A percentile compares a stretch with the other conserved stretches of the same genome.
Conservation (phyloP, 139 green algal species). For the Chlamydomonas asymmetrica region DNA sequence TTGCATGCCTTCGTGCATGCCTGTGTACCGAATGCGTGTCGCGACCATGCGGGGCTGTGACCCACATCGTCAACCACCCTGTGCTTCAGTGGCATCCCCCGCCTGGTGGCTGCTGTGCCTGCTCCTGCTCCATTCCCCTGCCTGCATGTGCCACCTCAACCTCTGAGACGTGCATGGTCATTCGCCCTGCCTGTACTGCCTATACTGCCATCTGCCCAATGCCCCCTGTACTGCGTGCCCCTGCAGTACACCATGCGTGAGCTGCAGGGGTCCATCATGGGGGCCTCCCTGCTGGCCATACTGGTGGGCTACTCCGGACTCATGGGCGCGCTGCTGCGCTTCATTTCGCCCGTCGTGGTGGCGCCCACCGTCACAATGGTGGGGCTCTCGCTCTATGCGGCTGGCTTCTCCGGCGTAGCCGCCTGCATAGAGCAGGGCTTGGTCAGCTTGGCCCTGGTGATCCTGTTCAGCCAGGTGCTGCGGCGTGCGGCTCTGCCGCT, state of each 20-base stretch:
- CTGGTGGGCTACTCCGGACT: conserved; percentile 35
- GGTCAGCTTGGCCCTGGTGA: conserved; percentile 47
- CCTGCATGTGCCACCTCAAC: too few relatives aligned
- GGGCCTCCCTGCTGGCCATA: conserved; percentile 43
- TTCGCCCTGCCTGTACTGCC: too few relatives aligned
- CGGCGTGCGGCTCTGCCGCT: conserved; percentile 36
- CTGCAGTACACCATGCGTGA: conserved; percentile 65
- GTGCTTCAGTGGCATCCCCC: too few relatives aligned
- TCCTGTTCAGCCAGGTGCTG: conserved; percentile 57
- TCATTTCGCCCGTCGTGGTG: conserved; percentile 50
- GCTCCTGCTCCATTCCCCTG: too few relatives aligned
- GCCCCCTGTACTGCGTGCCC: too few relatives aligned
- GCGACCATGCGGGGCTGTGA: too few relatives aligned
- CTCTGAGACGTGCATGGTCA: too few relatives aligned
- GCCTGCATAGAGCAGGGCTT: conserved; percentile 65
- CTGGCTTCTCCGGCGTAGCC: conserved; percentile 45
- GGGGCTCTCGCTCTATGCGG: conserved; percentile 41
- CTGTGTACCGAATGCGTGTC: not conserved
- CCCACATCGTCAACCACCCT: too few relatives aligned
- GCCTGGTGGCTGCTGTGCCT: too few relatives aligned
- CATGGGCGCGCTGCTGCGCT: conserved; percentile 43
- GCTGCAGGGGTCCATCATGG: conserved; percentile 65
- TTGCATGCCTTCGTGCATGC: too few relatives aligned
- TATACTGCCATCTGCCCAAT: too few relatives aligned
- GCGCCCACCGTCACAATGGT: conserved; percentile 29